Evolutionary conservation across 2,329 filamentous ascomycete genomes (phyloP).

Genomic region (Sporothrix protearum): DNA sequence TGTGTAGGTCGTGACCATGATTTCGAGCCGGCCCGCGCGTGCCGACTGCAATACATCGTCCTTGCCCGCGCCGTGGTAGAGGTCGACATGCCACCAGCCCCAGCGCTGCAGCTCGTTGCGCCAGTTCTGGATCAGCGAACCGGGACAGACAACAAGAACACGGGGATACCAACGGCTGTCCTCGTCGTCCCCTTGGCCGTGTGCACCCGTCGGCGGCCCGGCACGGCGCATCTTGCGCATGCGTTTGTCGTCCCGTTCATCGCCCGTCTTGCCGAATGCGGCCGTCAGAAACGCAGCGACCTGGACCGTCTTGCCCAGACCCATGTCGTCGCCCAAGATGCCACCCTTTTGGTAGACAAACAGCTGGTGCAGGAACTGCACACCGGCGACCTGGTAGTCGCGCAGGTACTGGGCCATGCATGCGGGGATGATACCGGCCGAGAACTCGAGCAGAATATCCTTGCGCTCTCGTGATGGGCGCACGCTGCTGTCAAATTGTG

Average conservation of each 20-base stretch:
- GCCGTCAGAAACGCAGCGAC: conserved; percentile 88
- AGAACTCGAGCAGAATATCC: conserved; percentile 71
- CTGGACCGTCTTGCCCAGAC: conserved; percentile 93
- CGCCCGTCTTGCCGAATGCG: conserved; percentile 90
- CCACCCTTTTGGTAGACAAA: conserved; percentile 91
- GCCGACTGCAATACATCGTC: conserved; percentile 70
- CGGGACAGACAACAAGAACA: conserved; percentile 82
- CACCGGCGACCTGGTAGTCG: conserved; percentile 85
- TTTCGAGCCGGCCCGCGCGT: conserved; percentile 71
- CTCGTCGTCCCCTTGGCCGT: conserved; percentile 30
- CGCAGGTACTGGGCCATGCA: conserved; percentile 87
- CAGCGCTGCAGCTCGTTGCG: conserved; percentile 78
- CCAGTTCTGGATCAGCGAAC: conserved; percentile 88
- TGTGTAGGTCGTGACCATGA: conserved; percentile 90
- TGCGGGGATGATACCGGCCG: conserved; percentile 77
- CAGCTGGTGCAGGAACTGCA: conserved; percentile 76
- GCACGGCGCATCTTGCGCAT: conserved; percentile 79
- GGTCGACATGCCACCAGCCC: conserved; percentile 92
- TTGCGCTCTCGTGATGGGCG: conserved; percentile 67
- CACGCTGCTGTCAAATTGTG: conserved; percentile 59
- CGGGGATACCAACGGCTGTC: conserved; percentile 65
- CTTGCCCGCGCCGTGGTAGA: conserved; percentile 69
- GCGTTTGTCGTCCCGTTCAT: conserved; percentile 77
- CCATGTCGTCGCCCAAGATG: conserved; percentile 96
- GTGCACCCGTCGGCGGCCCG: neutral